Conservation (phyloP, 345 rosid species). For the Salix viminalis region DNA sequence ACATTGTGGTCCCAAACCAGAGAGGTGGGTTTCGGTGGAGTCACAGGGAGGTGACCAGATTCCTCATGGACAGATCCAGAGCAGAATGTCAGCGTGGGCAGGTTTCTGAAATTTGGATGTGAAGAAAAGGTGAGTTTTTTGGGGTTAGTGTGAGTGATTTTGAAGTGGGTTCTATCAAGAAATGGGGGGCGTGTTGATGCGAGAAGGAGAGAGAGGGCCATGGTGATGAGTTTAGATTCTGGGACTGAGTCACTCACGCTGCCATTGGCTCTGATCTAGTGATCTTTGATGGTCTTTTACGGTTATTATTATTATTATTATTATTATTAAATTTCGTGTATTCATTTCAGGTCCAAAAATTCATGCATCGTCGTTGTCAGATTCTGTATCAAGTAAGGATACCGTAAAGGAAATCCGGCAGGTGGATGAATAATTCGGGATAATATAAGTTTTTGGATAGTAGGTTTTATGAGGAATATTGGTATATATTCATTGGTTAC, state of each 20-base stretch:
- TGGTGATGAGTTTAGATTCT: background rate
- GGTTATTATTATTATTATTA: too few relatives aligned
- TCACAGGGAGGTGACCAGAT: slow-evolving; percentile 7
- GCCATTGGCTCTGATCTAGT: too few relatives aligned
- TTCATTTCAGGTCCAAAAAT: too few relatives aligned
- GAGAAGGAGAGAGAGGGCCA: slow-evolving; percentile 34
- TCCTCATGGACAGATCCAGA: slow-evolving; percentile 23
- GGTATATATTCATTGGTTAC: accelerated
- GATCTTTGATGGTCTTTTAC: too few relatives aligned
- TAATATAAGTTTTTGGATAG: too few relatives aligned
- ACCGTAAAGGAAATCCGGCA: too few relatives aligned
- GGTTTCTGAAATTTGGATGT: slow-evolving; percentile 8
- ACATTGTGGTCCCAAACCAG: slow-evolving; percentile 29
- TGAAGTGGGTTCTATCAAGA: slow-evolving; percentile 17
- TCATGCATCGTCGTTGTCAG: too few relatives aligned
- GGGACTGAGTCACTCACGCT: too few relatives aligned
- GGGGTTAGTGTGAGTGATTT: slow-evolving; percentile 4
- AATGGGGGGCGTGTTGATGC: slow-evolving; percentile 3
- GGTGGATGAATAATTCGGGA: too few relatives aligned
- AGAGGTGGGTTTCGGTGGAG: slow-evolving; percentile 27
- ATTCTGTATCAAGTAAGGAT: too few relatives aligned
- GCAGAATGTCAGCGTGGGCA: background rate
- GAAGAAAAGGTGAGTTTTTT: background rate
- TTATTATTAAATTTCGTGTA: too few relatives aligned
- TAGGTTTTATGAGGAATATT: too few relatives aligned